Conservation (phyloP, 2,329 filamentous ascomycete species). For the Penicillium expansum region DNA sequence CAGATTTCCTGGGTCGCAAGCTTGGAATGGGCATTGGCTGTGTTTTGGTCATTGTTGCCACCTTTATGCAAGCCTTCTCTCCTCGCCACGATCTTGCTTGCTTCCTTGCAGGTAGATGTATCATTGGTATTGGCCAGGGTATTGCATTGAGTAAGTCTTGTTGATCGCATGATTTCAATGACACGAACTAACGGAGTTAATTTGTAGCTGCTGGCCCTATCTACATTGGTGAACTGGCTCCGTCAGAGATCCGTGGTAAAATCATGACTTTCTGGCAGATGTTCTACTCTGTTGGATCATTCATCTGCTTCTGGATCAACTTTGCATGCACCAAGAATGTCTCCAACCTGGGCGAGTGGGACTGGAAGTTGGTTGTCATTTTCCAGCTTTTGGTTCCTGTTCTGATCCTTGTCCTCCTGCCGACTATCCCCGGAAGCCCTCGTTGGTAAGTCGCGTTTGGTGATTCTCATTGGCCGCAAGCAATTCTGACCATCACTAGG, state of each 20-base stretch:
- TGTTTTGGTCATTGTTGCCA: constrained; percentile 63
- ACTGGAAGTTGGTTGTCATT: constrained; percentile 70
- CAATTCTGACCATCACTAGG: constrained; percentile 18
- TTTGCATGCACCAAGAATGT: constrained; percentile 60
- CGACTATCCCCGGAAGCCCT: constrained; percentile 66
- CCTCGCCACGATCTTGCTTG: constrained; percentile 60
- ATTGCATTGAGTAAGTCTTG: constrained; percentile 57
- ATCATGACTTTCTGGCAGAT: constrained; percentile 71
- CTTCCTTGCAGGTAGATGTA: constrained; percentile 66
- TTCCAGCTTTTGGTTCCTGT: constrained; percentile 68
- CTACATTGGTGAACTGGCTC: constrained; percentile 68
- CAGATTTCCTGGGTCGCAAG: constrained; percentile 62
- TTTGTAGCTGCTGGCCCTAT: constrained; percentile 61
- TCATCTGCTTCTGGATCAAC: constrained; percentile 66
- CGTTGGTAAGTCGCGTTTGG: constrained; percentile 50
- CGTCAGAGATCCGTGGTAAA: constrained; percentile 61
- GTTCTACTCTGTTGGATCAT: constrained; percentile 64
- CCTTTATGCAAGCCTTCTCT: constrained; percentile 66
- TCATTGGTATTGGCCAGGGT: constrained; percentile 69
- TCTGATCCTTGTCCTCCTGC: constrained; percentile 60
- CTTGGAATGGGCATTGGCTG: constrained; percentile 65
- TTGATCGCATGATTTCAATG: background rate
- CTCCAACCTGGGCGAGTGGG: constrained; percentile 62
- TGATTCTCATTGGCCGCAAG: background rate
- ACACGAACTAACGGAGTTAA: constrained; percentile 2